Percentiles rank a stretch among this genome's conserved stretches.
Conservation (phyloP, 108 stramenopile species). For the Mayamaea pseudoterrestris region DNA sequence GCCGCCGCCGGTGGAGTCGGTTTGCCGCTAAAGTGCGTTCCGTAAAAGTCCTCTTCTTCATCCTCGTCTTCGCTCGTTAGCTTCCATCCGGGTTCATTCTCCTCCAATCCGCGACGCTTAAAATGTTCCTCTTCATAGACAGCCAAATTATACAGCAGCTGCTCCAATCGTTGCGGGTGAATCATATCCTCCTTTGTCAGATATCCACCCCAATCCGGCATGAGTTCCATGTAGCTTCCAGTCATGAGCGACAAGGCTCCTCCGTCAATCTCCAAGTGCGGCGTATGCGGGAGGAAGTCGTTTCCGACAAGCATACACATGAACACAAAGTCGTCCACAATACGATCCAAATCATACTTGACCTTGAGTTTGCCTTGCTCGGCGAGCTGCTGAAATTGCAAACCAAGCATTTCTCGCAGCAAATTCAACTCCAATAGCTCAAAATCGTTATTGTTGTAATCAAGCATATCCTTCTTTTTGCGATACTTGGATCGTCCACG, state of each 20-base stretch:
- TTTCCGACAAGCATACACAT: constrained; percentile 98
- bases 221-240: constrained; percentile 76
- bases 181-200: constrained; percentile 84
- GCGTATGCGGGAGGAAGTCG: constrained; percentile 93
- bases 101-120: constrained; percentile 75
- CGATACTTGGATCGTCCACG: constrained; percentile 72
- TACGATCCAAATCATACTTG: constrained; percentile 67
- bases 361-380: constrained; percentile 29
- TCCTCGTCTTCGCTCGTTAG: constrained; percentile 56
- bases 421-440: constrained; percentile 80
- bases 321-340: constrained; percentile 97
- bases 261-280: constrained; percentile 90
- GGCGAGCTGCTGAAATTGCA: constrained; percentile 81
- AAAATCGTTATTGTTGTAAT: constrained; percentile 88
- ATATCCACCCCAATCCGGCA: constrained; percentile 87
- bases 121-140: constrained; percentile 91
- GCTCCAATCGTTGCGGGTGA: constrained; percentile 83
- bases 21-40: constrained; percentile 48
- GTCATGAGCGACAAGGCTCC: constrained; percentile 92
- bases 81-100: constrained; percentile 83
- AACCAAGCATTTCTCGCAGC: constrained; percentile 79
- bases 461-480: constrained; percentile 91
- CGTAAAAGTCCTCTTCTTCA: constrained; percentile 68
- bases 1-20: constrained; percentile 46
- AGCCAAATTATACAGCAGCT: constrained; percentile 82